Base-by-base conservation (phyloP, 352 stramenopile genomes). In the Pythium aristosporum region DNA sequence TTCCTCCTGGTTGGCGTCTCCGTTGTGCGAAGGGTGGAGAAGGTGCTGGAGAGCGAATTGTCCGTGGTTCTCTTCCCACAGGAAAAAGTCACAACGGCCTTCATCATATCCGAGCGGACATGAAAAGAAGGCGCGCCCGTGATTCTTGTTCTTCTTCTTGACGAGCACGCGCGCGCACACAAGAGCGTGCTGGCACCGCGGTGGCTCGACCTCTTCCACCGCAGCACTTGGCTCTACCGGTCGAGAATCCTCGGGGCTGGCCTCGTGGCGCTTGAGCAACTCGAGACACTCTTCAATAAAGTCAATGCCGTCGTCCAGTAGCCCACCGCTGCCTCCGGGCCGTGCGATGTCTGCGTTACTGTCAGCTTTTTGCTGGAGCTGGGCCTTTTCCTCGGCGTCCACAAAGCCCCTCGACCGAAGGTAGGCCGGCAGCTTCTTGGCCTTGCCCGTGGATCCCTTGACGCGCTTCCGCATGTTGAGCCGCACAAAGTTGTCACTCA, bases 141-240 rank as follows among this genome's bases (percentile, higher is more conserved):
- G 76, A 56, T 95, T 95, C 50, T 88, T 89, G 71, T 86, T 92
- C 58, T 91, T 91, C 71, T 94, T 94, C 67, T 92, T 92, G 8
- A 94, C 86, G 15, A 84, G 72, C 43, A 91, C 69, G 37, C 62
- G 77, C n/a, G 79, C 74, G 36, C 74, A 88, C 2, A 73, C 32
- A 1, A 92, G 64, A 16, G 77, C 82, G 50, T 94, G 85, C 30
- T 91, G 75, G 53, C 85, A 94, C 41, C 79, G 75, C 18, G 85
- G 85, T 1, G 80, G 71, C 18, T 61, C 34, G 0, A 25, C 58
- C 15, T 41, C 25, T 30, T 30, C 34, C 1, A 34, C 12, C 23
- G 20, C 34, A 39, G 34, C 34, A 15, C 3, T 42, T 11, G 13
- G 12, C 34, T 5, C 12, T 16, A 30, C 18, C 12, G 21, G 8